Conservation (phyloP, 208 protist species). For the Acanthamoeba lenticulata region DNA sequence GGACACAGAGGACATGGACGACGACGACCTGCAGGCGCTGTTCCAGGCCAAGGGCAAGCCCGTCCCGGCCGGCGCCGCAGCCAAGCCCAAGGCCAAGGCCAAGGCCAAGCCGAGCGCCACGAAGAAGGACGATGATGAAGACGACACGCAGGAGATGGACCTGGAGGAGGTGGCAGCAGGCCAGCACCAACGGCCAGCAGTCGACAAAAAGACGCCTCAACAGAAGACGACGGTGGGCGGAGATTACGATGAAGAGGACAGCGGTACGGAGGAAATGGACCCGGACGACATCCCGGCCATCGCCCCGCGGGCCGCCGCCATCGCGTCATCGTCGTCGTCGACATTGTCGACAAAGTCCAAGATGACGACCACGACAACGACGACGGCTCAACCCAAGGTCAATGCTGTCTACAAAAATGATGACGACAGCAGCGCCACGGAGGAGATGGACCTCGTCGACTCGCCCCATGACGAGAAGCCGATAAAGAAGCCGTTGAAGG, state of each 20-base stretch:
- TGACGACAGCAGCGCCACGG: background rate
- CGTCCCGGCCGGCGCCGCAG: too few relatives aligned
- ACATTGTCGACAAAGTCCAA: too few relatives aligned
- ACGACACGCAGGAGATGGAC: slow-evolving; percentile 14
- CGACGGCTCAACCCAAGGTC: too few relatives aligned
- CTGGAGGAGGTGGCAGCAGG: background rate
- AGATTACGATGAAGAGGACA: too few relatives aligned
- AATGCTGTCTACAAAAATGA: too few relatives aligned
- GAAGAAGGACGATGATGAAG: background rate
- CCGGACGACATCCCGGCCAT: background rate
- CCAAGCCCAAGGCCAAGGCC: background rate
- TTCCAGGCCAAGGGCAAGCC: background rate
- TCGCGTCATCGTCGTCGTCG: too few relatives aligned
- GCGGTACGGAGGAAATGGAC: background rate
- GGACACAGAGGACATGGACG: background rate
- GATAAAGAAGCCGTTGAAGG: background rate
- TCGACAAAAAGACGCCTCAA: too few relatives aligned
- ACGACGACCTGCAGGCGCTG: background rate
- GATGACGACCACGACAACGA: too few relatives aligned
- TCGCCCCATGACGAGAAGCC: background rate
- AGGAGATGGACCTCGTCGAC: background rate
- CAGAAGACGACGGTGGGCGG: too few relatives aligned
- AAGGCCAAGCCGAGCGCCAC: background rate
- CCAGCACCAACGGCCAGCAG: background rate
- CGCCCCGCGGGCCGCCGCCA: too few relatives aligned